Conservation (phyloP, 2,329 filamentous ascomycete genomes). For the Falciphora oryzae region DNA sequence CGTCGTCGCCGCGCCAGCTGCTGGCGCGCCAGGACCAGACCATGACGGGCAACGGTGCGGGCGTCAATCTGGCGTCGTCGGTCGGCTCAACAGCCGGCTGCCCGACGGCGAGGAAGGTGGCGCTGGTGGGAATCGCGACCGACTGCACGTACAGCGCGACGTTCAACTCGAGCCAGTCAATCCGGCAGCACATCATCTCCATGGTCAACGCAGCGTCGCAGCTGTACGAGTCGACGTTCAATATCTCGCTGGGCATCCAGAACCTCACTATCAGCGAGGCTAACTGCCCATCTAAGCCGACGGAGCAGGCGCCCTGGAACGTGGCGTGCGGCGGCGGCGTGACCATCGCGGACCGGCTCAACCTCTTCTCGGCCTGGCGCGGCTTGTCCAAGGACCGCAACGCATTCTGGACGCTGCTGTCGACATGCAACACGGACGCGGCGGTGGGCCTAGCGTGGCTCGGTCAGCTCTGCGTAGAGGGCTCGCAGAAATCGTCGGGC, state of each 20-base stretch:
- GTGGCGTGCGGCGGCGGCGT: conserved; percentile 58
- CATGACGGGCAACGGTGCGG: conserved; percentile 67
- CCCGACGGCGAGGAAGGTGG: conserved; percentile 83
- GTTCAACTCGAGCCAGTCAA: conserved; percentile 61
- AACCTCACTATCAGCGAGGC: conserved; percentile 75
- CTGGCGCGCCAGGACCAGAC: conserved; percentile 68
- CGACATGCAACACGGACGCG: conserved; percentile 71
- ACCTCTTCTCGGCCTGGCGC: conserved; percentile 84
- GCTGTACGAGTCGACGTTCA: conserved; percentile 86
- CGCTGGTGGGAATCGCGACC: conserved; percentile 83
- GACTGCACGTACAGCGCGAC: conserved; percentile 81
- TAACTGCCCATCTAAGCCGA: conserved; percentile 62
- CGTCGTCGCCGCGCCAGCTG: conserved; percentile 57
- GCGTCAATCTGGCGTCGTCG: conserved; percentile 68
- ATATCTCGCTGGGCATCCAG: conserved; percentile 84
- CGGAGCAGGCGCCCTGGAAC: conserved; percentile 74
- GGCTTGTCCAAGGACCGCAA: conserved; percentile 71
- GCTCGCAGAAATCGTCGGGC: conserved; percentile 48
- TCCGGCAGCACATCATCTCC: conserved; percentile 69
- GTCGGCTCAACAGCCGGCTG: conserved; percentile 85
- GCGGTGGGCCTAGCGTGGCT: conserved; percentile 93
- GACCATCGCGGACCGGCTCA: conserved; percentile 72
- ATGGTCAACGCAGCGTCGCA: conserved; percentile 83
- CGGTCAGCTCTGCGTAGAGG: conserved; percentile 70
- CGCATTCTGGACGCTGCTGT: conserved; percentile 89